Evolutionary conservation across 257 asterid species (phyloP).

Genomic region (Orobanche coerulescens): DNA sequence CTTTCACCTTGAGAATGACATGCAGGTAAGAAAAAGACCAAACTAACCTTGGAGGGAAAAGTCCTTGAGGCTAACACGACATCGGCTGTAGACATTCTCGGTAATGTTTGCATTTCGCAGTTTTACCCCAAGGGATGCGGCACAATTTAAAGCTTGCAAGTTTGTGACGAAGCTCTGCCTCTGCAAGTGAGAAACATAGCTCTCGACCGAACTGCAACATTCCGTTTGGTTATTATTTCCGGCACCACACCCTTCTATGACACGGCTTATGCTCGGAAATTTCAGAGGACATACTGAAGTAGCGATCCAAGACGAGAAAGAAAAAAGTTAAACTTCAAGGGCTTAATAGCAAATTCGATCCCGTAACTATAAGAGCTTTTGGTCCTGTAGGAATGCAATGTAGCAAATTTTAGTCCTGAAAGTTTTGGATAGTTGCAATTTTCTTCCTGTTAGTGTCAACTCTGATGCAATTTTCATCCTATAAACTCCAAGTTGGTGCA

Average conservation of each 20-base stretch:
- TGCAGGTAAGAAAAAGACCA: slow-evolving; percentile 10
- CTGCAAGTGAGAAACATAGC: slow-evolving; percentile 79
- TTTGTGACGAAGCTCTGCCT: slow-evolving; percentile 92
- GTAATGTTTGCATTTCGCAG: slow-evolving; percentile 68
- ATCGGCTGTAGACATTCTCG: slow-evolving; percentile 56
- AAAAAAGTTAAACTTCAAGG: slow-evolving; percentile 10
- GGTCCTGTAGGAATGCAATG: too few species aligned
- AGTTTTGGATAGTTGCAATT: too few species aligned
- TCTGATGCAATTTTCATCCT: too few species aligned
- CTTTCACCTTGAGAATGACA: neutral
- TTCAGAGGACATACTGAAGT: slow-evolving; percentile 80
- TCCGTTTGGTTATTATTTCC: slow-evolving; percentile 41
- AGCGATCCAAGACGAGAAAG: slow-evolving; percentile 5
- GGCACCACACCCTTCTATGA: slow-evolving; percentile 54
- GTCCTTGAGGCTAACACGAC: slow-evolving; percentile 86
- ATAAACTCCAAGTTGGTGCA: too few species aligned
- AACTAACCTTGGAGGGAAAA: slow-evolving; percentile 95
- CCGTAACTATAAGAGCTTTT: too few species aligned
- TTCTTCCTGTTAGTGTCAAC: too few species aligned
- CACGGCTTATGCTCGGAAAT: slow-evolving; percentile 63
- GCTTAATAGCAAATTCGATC: too few species aligned
- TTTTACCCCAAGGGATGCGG: slow-evolving; percentile 73
- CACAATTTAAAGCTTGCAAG: slow-evolving; percentile 95
- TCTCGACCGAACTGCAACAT: slow-evolving; percentile 70
- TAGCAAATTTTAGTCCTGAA: too few species aligned